Conservation (phyloP, 2,329 filamentous ascomycete species). For the Colletotrichum chlorophyti region DNA sequence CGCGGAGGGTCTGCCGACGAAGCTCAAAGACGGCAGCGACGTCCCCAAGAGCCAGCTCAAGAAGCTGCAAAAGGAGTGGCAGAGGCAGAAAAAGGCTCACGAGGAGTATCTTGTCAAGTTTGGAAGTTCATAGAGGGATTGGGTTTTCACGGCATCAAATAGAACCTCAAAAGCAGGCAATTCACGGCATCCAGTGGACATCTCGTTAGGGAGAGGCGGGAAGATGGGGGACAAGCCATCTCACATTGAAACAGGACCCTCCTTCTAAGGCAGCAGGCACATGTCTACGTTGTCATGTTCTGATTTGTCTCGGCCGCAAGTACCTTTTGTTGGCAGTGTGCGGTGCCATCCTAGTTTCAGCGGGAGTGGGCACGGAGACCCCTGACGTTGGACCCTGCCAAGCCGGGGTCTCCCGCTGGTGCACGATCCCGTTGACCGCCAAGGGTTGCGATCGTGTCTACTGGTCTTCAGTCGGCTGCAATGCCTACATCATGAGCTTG, state of each 20-base stretch:
- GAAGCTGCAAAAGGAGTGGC: constrained; percentile 89
- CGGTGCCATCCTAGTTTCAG: neutral
- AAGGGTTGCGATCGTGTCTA: constrained; percentile 7
- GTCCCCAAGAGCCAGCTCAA: constrained; percentile 81
- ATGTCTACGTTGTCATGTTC: neutral
- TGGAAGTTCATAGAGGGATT: constrained; percentile 15
- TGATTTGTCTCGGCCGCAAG: neutral
- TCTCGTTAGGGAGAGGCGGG: neutral
- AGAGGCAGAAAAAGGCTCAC: constrained; percentile 85
- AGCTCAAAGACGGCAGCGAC: constrained; percentile 78
- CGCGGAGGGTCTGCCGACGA: constrained; percentile 79
- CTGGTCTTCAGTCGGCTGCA: neutral
- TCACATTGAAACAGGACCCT: neutral
- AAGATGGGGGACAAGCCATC: neutral
- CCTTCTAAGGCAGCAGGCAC: too few species aligned
- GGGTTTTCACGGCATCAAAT: neutral
- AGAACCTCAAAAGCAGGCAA: neutral
- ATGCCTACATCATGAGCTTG: neutral
- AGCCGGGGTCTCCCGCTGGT: constrained; percentile 9
- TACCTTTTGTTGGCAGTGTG: neutral
- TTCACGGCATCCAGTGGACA: neutral
- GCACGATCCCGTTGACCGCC: constrained; percentile 19
- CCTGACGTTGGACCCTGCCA: constrained; percentile 28
- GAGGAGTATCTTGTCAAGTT: constrained; percentile 58
- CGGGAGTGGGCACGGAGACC: constrained; percentile 1